These are phyloP conservation scores for Cladosporium sp. DNA, from an alignment of 2,329 filamentous ascomycete genomes.

Conservation along the genomic window DNA sequence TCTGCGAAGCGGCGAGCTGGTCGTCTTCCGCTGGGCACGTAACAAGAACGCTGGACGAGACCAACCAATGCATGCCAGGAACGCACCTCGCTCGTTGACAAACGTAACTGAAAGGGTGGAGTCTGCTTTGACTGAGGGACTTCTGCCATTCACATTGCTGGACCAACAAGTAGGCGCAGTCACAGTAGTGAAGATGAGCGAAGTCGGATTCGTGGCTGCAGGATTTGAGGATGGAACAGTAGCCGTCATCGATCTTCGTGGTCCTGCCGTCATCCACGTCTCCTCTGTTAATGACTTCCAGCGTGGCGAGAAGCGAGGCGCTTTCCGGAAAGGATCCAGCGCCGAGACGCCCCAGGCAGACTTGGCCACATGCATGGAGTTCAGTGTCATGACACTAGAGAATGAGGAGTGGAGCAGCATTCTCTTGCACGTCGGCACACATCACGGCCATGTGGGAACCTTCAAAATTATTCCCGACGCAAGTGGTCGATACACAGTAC, in stretches of 20 bases:
- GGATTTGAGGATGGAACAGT: slow-evolving; percentile 82
- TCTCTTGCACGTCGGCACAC: slow-evolving; percentile 86
- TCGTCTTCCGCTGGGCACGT: slow-evolving; percentile 83
- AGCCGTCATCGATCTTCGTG: slow-evolving; percentile 82
- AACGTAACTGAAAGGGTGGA: slow-evolving; percentile 75
- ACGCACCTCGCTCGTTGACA: slow-evolving; percentile 57
- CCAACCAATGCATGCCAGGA: slow-evolving; percentile 50
- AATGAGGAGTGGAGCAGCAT: slow-evolving; percentile 96
- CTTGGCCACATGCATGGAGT: slow-evolving; percentile 80
- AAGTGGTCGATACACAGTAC: slow-evolving; percentile 69
- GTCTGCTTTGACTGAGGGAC: slow-evolving; percentile 70
- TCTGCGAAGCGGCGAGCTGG: slow-evolving; percentile 76
- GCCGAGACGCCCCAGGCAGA: slow-evolving; percentile 55
- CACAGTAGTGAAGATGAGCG: slow-evolving; percentile 78
- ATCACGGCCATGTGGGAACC: slow-evolving; percentile 76
- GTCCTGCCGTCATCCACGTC: slow-evolving; percentile 79
- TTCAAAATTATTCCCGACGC: slow-evolving; percentile 82
- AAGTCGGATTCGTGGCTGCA: slow-evolving; percentile 86
- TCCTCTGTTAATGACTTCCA: slow-evolving; percentile 70
- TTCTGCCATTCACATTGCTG: slow-evolving; percentile 78
- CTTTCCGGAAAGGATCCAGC: slow-evolving; percentile 62
- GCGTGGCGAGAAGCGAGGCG: slow-evolving; percentile 73
- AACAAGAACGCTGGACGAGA: slow-evolving; percentile 73
- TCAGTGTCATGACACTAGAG: slow-evolving; percentile 89
- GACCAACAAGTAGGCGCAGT: slow-evolving; percentile 82